These are phyloP conservation scores for Themeda triandra DNA, from an alignment of 176 grass and related monocot species.

Conservation along the genomic window DNA sequence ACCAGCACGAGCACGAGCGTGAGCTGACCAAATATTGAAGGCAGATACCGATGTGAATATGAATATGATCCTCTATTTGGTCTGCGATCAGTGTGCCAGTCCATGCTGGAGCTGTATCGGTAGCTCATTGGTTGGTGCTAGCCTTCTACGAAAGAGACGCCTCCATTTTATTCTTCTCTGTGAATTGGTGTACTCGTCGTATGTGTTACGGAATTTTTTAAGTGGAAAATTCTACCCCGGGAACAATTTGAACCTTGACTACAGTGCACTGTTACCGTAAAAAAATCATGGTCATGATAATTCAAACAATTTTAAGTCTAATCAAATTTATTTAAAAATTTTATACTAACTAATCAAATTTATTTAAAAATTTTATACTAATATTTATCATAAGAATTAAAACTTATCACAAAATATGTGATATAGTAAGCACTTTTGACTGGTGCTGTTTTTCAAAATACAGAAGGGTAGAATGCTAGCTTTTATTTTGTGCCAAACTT, in stretches of 20 bases:
- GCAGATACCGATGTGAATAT: neutral
- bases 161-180: neutral
- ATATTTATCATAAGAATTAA: no score
- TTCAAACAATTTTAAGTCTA: neutral
- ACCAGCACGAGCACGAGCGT: neutral
- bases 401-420: no score
- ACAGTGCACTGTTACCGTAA: neutral
- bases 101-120: neutral
- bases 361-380: no score
- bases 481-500: neutral
- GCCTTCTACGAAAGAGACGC: conserved; percentile 17
- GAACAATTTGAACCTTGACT: neutral
- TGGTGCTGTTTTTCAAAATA: neutral
- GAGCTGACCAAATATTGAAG: neutral
- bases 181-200: neutral
- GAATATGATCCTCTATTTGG: neutral
- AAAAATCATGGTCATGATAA: neutral
- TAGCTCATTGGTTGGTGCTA: neutral
- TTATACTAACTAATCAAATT: no score
- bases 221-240: neutral
- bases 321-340: neutral
- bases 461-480: neutral
- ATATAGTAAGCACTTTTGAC: neutral
- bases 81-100: neutral
- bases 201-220: neutral